phyloP scores from a whole-genome alignment of 176 grass and related monocot genomes.

The Carex cristatella region DNA sequence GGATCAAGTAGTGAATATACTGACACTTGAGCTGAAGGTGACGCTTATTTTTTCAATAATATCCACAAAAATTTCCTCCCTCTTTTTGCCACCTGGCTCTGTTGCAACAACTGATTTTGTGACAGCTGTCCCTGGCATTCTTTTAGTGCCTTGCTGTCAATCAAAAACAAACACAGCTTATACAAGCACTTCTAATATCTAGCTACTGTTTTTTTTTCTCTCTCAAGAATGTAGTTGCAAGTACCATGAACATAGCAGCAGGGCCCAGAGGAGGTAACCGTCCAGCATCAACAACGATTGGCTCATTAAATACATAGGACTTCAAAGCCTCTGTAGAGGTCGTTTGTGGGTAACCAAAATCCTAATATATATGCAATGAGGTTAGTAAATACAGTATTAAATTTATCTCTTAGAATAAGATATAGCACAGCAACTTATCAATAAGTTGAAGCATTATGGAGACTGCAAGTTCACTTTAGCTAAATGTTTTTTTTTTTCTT shows the following conservation, averaged over 20 bases:
- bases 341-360: slow-evolving; percentile 97
- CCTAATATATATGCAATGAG: slow-evolving; percentile 40
- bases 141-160: slow-evolving; percentile 92
- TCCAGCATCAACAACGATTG: slow-evolving; percentile 88
- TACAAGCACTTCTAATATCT: slow-evolving; percentile 12
- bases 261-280: slow-evolving; percentile 86
- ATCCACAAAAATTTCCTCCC: slow-evolving; percentile 99
- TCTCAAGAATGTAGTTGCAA: slow-evolving; percentile 1
- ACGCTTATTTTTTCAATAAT: slow-evolving; percentile 99
- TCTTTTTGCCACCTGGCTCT: slow-evolving; percentile 86
- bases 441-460: neutral
- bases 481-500: neutral
- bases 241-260: slow-evolving; percentile 99
- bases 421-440: neutral
- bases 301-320: slow-evolving; percentile 97
- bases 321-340: slow-evolving; percentile 96
- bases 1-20: slow-evolving; percentile 22
- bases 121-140: slow-evolving; percentile 97
- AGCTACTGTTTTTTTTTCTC: slow-evolving; percentile 2
- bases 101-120: slow-evolving; percentile 98
- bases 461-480: neutral
- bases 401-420: slow-evolving; percentile 23
- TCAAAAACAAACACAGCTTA: slow-evolving; percentile 24
- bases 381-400: neutral
- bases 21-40: slow-evolving; percentile 98